Conservation (phyloP, 202 grass and related monocot species). For the Thinopyrum obtusiflorum region DNA sequence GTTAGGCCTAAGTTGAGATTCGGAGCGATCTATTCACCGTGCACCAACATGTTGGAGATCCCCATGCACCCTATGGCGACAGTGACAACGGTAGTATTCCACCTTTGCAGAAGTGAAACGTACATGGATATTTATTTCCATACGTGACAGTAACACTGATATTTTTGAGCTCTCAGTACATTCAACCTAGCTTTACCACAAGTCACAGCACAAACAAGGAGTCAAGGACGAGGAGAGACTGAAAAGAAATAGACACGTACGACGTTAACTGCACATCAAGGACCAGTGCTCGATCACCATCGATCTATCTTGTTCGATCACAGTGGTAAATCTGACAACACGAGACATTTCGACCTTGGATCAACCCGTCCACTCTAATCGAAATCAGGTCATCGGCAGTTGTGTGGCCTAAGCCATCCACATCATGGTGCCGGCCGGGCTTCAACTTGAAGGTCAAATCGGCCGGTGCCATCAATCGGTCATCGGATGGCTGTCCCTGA, state of each 20-base stretch:
- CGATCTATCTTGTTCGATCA: not conserved
- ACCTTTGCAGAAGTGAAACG: not conserved
- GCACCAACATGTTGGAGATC: not conserved
- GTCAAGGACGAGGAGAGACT: not conserved
- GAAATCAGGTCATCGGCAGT: not conserved
- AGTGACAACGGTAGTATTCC: not conserved
- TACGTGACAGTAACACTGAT: not conserved
- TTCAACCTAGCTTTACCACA: not conserved
- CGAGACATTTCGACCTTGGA: not conserved
- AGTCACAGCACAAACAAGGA: not conserved
- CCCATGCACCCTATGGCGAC: not conserved
- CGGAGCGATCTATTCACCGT: not conserved
- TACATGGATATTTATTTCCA: not conserved
- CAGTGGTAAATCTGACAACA: not conserved
- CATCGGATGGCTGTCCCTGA: not conserved
- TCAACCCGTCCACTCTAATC: not conserved
- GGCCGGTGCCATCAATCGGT: not conserved
- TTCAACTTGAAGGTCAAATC: not conserved
- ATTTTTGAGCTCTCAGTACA: not conserved
- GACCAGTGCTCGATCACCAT: not conserved
- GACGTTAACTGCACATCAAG: not conserved
- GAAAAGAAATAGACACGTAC: not conserved
- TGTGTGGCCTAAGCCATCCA: no score
- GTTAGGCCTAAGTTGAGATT: not conserved
- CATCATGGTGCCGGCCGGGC: not conserved